Conservation (phyloP, 176 grass and related monocot species). For the Avena eriantha region DNA sequence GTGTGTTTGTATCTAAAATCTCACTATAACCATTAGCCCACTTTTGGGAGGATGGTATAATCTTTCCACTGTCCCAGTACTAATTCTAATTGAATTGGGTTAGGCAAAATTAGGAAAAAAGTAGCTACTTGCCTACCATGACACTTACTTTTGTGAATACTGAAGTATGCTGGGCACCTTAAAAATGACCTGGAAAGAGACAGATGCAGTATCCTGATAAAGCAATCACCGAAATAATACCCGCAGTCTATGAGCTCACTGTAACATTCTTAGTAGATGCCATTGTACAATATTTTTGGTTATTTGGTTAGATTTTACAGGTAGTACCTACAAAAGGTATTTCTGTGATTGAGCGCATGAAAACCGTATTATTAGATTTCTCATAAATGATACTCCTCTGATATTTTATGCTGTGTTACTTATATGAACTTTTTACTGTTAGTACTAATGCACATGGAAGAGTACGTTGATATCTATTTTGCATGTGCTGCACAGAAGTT, state of each 20-base stretch:
- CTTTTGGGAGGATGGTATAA: neutral
- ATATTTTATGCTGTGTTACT: neutral
- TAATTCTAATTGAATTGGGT: neutral
- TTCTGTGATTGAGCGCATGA: neutral
- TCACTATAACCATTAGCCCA: neutral
- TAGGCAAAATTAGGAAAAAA: neutral
- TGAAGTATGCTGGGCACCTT: neutral
- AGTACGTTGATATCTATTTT: conserved; percentile 14
- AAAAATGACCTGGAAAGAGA: conserved; percentile 4
- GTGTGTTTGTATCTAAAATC: conserved; percentile 8
- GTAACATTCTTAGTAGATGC: neutral
- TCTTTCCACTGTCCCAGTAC: neutral
- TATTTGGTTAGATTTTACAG: neutral
- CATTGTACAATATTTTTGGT: neutral
- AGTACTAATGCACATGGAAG: neutral
- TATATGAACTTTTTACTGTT: neutral
- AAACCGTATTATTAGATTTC: conserved; percentile 2
- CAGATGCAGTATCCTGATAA: neutral
- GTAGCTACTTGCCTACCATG: neutral
- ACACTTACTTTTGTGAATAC: conserved; percentile 12
- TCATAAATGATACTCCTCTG: neutral
- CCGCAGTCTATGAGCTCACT: neutral
- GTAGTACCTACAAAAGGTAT: neutral
- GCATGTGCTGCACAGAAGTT: neutral
- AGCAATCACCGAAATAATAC: neutral